These are phyloP conservation scores for Ogataea methanolica DNA, from an alignment of 805 yeast species.

Conservation along the genomic window DNA sequence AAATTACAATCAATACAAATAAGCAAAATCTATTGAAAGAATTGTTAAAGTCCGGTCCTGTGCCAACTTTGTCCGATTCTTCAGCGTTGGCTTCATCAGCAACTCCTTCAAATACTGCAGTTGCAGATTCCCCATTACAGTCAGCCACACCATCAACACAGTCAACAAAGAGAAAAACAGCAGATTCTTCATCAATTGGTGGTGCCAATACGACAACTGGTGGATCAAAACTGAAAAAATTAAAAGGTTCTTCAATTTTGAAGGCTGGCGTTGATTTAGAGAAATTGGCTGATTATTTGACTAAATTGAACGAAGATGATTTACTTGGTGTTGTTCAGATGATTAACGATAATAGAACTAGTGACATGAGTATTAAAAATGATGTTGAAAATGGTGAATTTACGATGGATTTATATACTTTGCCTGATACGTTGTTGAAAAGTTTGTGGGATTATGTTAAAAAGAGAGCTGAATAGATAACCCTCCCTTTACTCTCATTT, in stretches of 20 bases:
- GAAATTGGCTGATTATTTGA: conserved; percentile 82
- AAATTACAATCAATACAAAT: conserved; percentile 66
- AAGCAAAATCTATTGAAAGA: conserved; percentile 70
- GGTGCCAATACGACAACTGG: conserved; percentile 6
- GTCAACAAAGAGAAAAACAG: conserved; percentile 3
- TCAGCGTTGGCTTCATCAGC: background rate
- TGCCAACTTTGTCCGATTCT: conserved; percentile 39
- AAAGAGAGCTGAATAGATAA: conserved; percentile 44
- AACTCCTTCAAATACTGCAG: background rate
- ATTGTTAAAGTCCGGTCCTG: conserved; percentile 77
- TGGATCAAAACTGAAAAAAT: conserved; percentile 37
- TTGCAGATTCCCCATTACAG: conserved; percentile 14
- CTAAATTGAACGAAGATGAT: conserved; percentile 88
- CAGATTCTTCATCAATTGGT: conserved; percentile 6
- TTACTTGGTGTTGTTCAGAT: conserved; percentile 91
- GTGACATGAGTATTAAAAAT: conserved; percentile 92
- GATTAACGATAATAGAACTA: conserved; percentile 93
- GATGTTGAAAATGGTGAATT: conserved; percentile 97
- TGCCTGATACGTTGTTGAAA: conserved; percentile 86
- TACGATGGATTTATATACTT: conserved; percentile 89
- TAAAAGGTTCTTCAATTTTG: conserved; percentile 46
- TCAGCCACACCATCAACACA: conserved; percentile 20
- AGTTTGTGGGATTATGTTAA: conserved; percentile 93
- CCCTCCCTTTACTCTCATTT: background rate
- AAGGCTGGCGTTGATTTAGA: conserved; percentile 85